A percentile compares a stretch with the other conserved stretches of the same genome.
Evolutionary conservation across 306 rosid species (phyloP).

Genomic region (Boehmeria nivea): DNA sequence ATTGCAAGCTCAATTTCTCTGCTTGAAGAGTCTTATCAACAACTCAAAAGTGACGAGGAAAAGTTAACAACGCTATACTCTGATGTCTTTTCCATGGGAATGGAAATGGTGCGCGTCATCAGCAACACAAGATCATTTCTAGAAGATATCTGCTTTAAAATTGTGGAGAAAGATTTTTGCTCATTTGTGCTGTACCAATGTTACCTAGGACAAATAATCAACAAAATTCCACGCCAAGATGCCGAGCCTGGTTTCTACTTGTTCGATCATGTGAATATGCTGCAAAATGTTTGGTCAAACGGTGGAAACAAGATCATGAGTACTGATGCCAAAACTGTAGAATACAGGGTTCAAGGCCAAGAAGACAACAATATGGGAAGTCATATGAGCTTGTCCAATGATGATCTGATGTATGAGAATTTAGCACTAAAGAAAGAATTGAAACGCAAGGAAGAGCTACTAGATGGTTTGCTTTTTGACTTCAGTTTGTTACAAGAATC

Average conservation of each 20-base stretch:
- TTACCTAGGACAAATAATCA: constrained; percentile 30
- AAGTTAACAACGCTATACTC: constrained; percentile 39
- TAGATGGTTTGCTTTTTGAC: constrained; percentile 89
- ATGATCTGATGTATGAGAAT: constrained; percentile 40
- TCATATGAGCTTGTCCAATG: constrained; percentile 35
- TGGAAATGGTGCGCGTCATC: constrained; percentile 38
- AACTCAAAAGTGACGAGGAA: constrained; percentile 63
- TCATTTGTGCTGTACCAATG: constrained; percentile 51
- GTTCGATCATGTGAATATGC: constrained; percentile 17
- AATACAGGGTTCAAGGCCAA: constrained; percentile 21
- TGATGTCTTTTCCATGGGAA: constrained; percentile 37
- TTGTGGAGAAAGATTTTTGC: constrained; percentile 43
- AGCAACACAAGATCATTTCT: constrained; percentile 43
- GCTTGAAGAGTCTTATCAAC: constrained; percentile 54
- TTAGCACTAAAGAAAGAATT: constrained; percentile 59
- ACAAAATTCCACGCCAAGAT: constrained; percentile 22
- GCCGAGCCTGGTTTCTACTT: constrained; percentile 24
- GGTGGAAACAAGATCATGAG: constrained; percentile 22
- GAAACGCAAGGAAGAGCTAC: constrained; percentile 62
- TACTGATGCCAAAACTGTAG: constrained; percentile 17
- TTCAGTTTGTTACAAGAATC: constrained; percentile 85
- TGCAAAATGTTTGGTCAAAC: too few species aligned
- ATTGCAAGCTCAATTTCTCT: constrained; percentile 46
- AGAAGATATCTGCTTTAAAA: constrained; percentile 52
- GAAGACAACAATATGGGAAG: constrained; percentile 25